phyloP scores from a whole-genome alignment of 495 filamentous ascomycete genomes.

The Penicillium cataractarum region DNA sequence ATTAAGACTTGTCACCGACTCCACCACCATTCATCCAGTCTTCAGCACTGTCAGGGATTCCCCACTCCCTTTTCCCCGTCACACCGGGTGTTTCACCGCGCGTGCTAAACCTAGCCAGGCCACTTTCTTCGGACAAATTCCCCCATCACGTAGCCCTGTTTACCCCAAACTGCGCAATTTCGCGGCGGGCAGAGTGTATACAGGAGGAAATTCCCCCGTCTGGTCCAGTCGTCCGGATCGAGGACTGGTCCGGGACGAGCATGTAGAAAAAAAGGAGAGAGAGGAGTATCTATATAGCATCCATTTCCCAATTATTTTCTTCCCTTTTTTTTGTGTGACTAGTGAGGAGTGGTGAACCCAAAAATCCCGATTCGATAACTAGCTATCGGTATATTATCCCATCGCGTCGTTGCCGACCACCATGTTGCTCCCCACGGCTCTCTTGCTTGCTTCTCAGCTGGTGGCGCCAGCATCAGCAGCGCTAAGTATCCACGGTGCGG shows the following conservation, averaged over 20 bases:
- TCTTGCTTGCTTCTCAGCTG: slow-evolving; percentile 30
- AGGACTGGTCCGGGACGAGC: background rate
- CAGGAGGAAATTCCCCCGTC: slow-evolving; percentile 4
- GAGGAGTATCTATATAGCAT: no score
- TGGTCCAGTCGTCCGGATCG: background rate
- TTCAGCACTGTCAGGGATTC: slow-evolving; percentile 7
- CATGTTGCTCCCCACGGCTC: slow-evolving; percentile 27
- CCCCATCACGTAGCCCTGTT: background rate
- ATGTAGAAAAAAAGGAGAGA: background rate
- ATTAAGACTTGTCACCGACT: slow-evolving; percentile 7
- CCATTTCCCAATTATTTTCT: background rate
- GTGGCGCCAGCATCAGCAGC: slow-evolving; percentile 40
- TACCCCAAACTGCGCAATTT: slow-evolving; percentile 2
- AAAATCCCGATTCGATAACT: no score
- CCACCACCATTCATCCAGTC: background rate
- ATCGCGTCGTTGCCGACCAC: no score
- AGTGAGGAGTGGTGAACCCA: background rate
- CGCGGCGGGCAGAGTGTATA: background rate
- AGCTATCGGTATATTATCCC: no score
- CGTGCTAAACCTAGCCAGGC: slow-evolving; percentile 7
- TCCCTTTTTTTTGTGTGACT: background rate
- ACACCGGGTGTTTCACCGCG: slow-evolving; percentile 8
- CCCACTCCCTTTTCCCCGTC: background rate
- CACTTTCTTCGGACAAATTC: slow-evolving; percentile 1
- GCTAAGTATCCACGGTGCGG: slow-evolving; percentile 67